These are phyloP conservation scores for Candida anglica DNA, from an alignment of 805 yeast species.

Conservation along the genomic window DNA sequence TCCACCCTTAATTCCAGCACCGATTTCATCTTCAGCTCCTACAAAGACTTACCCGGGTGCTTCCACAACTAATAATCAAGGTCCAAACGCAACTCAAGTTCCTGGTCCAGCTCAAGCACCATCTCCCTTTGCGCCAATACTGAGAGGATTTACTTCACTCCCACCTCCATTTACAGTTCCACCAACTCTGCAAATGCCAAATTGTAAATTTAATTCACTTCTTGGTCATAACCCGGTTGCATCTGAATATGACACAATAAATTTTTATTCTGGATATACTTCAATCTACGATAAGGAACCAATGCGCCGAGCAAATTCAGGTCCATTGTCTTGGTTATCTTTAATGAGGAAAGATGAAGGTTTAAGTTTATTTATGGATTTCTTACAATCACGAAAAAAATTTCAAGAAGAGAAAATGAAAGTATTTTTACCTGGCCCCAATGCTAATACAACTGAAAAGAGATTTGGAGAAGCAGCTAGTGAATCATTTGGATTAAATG, in stretches of 20 bases:
- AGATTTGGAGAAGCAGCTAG: neutral
- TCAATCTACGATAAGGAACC: constrained; percentile 20
- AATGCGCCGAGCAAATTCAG: constrained; percentile 21
- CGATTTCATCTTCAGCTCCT: too few species aligned
- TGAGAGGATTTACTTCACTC: neutral
- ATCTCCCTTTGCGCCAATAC: neutral
- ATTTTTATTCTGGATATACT: constrained; percentile 18
- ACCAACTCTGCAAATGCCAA: neutral
- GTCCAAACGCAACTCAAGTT: neutral
- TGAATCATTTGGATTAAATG: constrained; percentile 4
- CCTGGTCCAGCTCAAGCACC: neutral
- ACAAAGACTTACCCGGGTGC: too few species aligned
- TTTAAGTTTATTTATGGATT: constrained; percentile 9
- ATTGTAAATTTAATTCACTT: neutral
- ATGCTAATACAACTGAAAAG: neutral
- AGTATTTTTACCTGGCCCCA: neutral
- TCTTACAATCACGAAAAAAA: constrained; percentile 3
- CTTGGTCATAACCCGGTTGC: constrained; percentile 13
- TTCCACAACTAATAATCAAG: too few species aligned
- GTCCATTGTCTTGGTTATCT: constrained; percentile 30
- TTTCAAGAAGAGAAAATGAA: neutral
- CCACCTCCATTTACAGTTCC: neutral
- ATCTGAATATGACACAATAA: constrained; percentile 11
- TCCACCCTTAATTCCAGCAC: neutral
- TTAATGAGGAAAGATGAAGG: constrained; percentile 24